These are phyloP conservation scores for Pachyrhizus erosus DNA, from an alignment of 306 rosid genomes.

Conservation along the genomic window DNA sequence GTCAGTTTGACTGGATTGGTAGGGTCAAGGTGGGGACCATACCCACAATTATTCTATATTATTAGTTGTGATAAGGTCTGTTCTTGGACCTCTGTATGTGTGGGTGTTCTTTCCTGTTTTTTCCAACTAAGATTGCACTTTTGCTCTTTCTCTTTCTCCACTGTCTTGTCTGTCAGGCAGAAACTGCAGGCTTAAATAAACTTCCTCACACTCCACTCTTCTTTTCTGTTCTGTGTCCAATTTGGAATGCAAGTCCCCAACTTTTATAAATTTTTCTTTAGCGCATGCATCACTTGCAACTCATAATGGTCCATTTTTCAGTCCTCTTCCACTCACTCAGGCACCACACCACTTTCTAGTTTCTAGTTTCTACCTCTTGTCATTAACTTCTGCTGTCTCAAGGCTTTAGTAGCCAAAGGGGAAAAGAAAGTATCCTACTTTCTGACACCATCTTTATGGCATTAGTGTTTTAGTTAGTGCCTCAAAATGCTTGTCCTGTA, in stretches of 20 bases:
- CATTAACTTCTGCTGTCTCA: conserved; percentile 44
- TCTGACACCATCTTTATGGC: conserved; percentile 49
- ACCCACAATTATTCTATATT: conserved; percentile 52
- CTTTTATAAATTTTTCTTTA: conserved; percentile 31
- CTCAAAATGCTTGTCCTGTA: conserved; percentile 43
- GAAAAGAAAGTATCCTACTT: conserved; percentile 44
- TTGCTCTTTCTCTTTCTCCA: conserved; percentile 36
- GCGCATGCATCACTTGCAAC: conserved; percentile 33
- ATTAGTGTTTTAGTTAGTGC: conserved; percentile 44
- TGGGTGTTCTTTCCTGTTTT: conserved; percentile 44
- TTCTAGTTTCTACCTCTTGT: conserved; percentile 31
- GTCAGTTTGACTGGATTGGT: conserved; percentile 75
- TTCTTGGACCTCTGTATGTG: conserved; percentile 41
- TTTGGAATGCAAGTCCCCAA: conserved; percentile 44
- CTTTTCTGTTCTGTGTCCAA: not conserved
- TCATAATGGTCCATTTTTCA: conserved; percentile 32
- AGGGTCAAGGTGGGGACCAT: conserved; percentile 56
- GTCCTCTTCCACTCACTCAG: conserved; percentile 28
- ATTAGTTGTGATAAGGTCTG: conserved; percentile 47
- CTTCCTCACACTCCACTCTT: conserved; percentile 33
- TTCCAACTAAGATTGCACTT: conserved; percentile 59
- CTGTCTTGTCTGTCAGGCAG: conserved; percentile 49
- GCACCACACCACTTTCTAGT: conserved; percentile 31
- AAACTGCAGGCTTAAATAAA: conserved; percentile 31
- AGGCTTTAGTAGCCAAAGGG: conserved; percentile 24